phyloP scores from a whole-genome alignment of 768 basidiomycete genomes.

The Hypsizygus marmoreus region DNA sequence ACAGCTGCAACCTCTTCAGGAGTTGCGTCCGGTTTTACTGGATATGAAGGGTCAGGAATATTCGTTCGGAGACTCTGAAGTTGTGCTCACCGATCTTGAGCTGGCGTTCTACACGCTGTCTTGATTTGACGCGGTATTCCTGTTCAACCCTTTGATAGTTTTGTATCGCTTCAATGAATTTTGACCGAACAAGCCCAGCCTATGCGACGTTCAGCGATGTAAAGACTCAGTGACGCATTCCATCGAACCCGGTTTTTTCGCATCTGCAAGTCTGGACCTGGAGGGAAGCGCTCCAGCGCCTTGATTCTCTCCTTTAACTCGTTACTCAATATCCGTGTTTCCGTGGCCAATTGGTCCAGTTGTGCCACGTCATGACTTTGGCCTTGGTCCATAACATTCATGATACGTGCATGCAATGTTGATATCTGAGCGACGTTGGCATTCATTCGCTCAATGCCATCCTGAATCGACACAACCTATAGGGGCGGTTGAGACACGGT shows the following conservation, averaged over 20 bases:
- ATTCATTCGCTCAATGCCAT: conserved; percentile 39
- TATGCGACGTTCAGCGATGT: conserved; percentile 25
- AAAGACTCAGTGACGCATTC: neutral
- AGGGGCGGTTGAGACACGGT: neutral
- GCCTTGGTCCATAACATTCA: conserved; percentile 36
- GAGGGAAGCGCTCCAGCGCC: conserved; percentile 42
- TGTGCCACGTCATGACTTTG: conserved; percentile 30
- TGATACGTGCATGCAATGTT: conserved; percentile 36
- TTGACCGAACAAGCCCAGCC: conserved; percentile 61
- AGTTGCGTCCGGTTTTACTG: conserved; percentile 87
- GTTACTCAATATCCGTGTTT: conserved; percentile 61
- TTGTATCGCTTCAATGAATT: conserved; percentile 77
- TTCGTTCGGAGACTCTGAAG: neutral
- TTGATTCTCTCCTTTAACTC: conserved; percentile 62
- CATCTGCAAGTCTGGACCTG: conserved; percentile 35
- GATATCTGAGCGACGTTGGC: conserved; percentile 40
- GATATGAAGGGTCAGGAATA: neutral
- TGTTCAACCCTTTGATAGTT: conserved; percentile 78
- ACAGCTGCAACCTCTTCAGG: conserved; percentile 77
- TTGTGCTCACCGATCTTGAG: conserved; percentile 65
- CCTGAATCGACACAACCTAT: conserved; percentile 45
- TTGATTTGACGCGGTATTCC: conserved; percentile 64
- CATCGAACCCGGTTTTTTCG: conserved; percentile 39
- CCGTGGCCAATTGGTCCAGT: conserved; percentile 58
- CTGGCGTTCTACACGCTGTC: conserved; percentile 71